Base-by-base conservation (phyloP, 2,329 filamentous ascomycete genomes). In the Cladobotryum mycophilum region DNA sequence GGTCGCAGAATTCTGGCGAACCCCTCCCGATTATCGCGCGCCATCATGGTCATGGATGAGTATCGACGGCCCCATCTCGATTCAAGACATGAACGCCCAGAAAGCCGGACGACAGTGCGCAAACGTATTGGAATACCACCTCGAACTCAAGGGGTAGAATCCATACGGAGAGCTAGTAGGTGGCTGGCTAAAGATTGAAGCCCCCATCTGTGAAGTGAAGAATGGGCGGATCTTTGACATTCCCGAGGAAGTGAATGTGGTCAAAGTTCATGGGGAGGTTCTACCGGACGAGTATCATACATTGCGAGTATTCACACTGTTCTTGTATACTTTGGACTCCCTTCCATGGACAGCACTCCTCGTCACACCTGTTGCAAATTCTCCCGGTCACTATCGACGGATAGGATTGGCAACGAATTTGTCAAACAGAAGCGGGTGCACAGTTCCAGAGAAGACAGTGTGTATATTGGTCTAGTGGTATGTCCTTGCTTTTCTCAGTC, bases 391-490 rank as follows among this genome's bases (percentile, higher is more conserved):
- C 13, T 38, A 38, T 38, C 36, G 36, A 38, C 13, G 36, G 36
- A n/a, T 38, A 38, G 36, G 36, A 17, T 38, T 38, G 36, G 36
- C 36, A 38, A 14, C 36, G 9, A 38, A 38, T n/a, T 38, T n/a
- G n/a, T 38, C 36, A 12, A 17, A 38, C 4, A 9, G 6, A n/a
- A 38, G 12, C 14, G 36, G 13, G 17, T 38, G 36, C 12, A 3
- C 8, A n/a, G 17, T 38, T 38, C 36, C 36, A 38, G 36, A 38
- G 9, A 38, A 38, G 13, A 8, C 14, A n/a, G 12, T n/a, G n/a
- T 38, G 36, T 38, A 13, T 38, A n/a, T n/a, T 38, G 13, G 36
- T 38, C 17, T 38, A 63, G 34, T 57, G 61, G 58, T 79, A 30
- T 2, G 25, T 30, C 2, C 9, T 7, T 30, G 2, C 25, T 30